phyloP scores from a whole-genome alignment of 2,329 filamentous ascomycete genomes.

The Xylaria sp. region DNA sequence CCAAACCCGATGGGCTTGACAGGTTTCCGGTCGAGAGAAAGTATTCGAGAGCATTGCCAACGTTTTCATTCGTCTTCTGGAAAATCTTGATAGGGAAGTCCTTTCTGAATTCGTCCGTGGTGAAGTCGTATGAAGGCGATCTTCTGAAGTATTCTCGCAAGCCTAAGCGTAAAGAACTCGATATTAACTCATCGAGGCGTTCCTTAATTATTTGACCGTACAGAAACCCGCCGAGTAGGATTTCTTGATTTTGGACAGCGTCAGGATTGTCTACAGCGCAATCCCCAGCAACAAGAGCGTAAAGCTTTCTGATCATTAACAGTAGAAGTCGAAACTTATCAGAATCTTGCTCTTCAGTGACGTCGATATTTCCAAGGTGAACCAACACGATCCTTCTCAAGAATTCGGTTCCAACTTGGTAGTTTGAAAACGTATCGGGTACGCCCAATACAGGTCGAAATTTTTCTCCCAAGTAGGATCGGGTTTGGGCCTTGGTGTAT shows the following conservation, averaged over 20 bases:
- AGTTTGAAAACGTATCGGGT: slow-evolving; percentile 83
- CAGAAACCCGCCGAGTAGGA: slow-evolving; percentile 90
- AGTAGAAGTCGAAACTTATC: slow-evolving; percentile 95
- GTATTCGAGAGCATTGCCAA: slow-evolving; percentile 89
- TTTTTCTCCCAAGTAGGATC: slow-evolving; percentile 88
- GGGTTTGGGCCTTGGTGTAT: slow-evolving; percentile 82
- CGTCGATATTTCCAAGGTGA: slow-evolving; percentile 86
- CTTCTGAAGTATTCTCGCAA: slow-evolving; percentile 68
- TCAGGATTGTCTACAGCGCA: slow-evolving; percentile 96
- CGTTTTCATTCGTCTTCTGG: slow-evolving; percentile 83
- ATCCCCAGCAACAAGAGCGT: slow-evolving; percentile 90
- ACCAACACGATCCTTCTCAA: slow-evolving; percentile 89
- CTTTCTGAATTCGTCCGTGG: slow-evolving; percentile 78
- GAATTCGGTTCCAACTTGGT: slow-evolving; percentile 92
- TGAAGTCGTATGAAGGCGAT: slow-evolving; percentile 75
- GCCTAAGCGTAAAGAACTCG: slow-evolving; percentile 61
- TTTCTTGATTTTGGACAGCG: slow-evolving; percentile 95
- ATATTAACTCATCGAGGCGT: slow-evolving; percentile 87
- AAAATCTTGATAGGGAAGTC: slow-evolving; percentile 85
- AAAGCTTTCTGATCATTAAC: slow-evolving; percentile 97
- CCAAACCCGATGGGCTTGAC: slow-evolving; percentile 88
- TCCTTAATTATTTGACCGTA: slow-evolving; percentile 98
- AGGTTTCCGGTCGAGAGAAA: slow-evolving; percentile 97
- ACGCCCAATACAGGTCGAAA: slow-evolving; percentile 90
- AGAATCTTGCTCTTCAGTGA: slow-evolving; percentile 83